Evolutionary conservation across 2,329 filamentous ascomycete genomes (phyloP).

Genomic region (Penicillium vulpinum): DNA sequence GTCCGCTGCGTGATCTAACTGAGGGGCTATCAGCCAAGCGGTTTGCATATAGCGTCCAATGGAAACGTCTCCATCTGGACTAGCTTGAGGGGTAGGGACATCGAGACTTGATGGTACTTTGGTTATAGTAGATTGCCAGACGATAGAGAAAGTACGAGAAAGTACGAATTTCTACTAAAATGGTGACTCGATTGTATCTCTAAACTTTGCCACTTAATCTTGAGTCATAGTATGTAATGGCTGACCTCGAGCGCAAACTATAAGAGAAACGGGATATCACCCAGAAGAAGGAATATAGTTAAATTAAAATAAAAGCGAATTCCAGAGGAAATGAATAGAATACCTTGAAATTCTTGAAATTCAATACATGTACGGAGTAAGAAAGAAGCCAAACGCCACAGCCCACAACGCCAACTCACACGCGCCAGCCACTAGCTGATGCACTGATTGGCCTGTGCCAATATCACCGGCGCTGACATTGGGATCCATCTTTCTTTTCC

Average conservation of each 20-base stretch:
- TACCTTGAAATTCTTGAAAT: constrained; percentile 13
- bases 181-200: constrained; percentile 3
- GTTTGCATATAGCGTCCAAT: constrained; percentile 12
- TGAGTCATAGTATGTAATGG: neutral
- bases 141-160: constrained; percentile 7
- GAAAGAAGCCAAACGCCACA: constrained; percentile 13
- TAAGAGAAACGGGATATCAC: neutral
- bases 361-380: constrained; percentile 17
- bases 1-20: constrained; percentile 18
- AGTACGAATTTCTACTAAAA: neutral
- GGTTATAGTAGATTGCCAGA: neutral
- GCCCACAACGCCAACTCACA: constrained; percentile 10
- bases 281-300: neutral
- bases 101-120: constrained; percentile 8
- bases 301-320: neutral
- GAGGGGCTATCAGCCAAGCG: constrained; percentile 15
- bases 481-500: constrained; percentile 8
- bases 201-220: constrained; percentile 4
- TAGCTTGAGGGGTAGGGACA: constrained; percentile 27
- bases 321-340: constrained; percentile 3
- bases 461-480: constrained; percentile 10
- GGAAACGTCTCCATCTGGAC: constrained; percentile 23
- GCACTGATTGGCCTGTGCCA: constrained; percentile 9
- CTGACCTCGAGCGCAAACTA: neutral
- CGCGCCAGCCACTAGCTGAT: constrained; percentile 6